Conservation (phyloP, 306 rosid genomes). For the Potentilla sterilis region DNA sequence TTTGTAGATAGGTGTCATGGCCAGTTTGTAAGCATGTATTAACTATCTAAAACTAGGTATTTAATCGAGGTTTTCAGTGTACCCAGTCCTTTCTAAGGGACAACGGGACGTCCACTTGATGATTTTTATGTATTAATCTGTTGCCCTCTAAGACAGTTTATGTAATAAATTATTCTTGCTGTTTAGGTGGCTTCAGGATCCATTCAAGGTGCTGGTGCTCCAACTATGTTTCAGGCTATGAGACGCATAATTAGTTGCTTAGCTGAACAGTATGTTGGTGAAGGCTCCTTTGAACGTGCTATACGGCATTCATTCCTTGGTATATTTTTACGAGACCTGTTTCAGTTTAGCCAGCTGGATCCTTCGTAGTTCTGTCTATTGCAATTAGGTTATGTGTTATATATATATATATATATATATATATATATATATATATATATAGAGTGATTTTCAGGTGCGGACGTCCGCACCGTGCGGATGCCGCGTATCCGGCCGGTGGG, state of each 20-base stretch:
- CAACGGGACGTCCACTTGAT: neutral
- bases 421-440: no score
- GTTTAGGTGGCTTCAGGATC: constrained; percentile 97
- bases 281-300: constrained; percentile 81
- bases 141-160: constrained; percentile 14
- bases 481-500: no score
- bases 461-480: no score
- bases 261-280: constrained; percentile 50
- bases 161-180: constrained; percentile 26
- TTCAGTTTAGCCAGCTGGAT: neutral
- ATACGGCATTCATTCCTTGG: constrained; percentile 93
- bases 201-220: constrained; percentile 98
- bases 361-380: neutral
- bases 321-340: constrained; percentile 24
- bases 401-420: no score
- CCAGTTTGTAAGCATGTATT: constrained; percentile 1
- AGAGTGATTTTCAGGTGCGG: no score
- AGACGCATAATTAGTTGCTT: constrained; percentile 75
- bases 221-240: constrained; percentile 97
- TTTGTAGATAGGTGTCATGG: neutral
- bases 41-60: neutral
- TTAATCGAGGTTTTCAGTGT: neutral
- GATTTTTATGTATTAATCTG: neutral
- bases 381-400: neutral
- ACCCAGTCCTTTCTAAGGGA: constrained; percentile 5